phyloP scores from a whole-genome alignment of 2,329 filamentous ascomycete species.

The Bipolaris sorokiniana region DNA sequence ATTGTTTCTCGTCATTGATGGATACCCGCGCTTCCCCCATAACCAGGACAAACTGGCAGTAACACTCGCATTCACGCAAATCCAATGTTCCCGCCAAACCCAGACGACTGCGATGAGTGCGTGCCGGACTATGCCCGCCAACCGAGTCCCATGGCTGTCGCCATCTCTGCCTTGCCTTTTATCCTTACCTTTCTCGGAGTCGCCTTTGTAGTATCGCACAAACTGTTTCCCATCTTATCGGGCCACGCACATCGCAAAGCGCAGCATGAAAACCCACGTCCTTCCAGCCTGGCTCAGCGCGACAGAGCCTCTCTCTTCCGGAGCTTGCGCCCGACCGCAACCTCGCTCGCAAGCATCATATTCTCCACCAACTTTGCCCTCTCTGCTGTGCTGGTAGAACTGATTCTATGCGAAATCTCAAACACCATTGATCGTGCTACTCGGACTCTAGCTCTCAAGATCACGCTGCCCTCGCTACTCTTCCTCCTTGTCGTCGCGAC shows the following conservation, averaged over 20 bases:
- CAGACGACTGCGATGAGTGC: conserved; percentile 64
- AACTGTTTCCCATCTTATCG: conserved; percentile 75
- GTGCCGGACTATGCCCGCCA: conserved; percentile 57
- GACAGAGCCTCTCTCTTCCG: conserved; percentile 36
- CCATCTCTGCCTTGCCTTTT: conserved; percentile 72
- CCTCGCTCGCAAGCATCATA: conserved; percentile 63
- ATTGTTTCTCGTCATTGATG: conserved; percentile 31
- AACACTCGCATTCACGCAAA: conserved; percentile 17
- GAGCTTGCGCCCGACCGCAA: conserved; percentile 48
- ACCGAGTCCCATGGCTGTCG: conserved; percentile 56
- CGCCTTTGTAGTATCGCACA: conserved; percentile 67
- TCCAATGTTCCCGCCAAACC: conserved; percentile 45
- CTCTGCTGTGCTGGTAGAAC: conserved; percentile 76
- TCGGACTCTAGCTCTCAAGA: conserved; percentile 69
- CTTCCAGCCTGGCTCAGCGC: conserved; percentile 52
- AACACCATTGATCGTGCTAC: conserved; percentile 73
- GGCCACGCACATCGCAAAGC: conserved; percentile 62
- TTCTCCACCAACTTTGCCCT: conserved; percentile 80
- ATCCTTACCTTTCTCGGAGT: conserved; percentile 71
- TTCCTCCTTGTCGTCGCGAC: conserved; percentile 76
- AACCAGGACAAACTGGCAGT: conserved; percentile 28
- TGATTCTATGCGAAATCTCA: conserved; percentile 84
- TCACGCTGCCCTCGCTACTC: conserved; percentile 73
- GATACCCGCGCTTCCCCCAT: conserved; percentile 27
- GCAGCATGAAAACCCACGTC: conserved; percentile 66